Evolutionary conservation across 768 basidiomycete species (phyloP), one percentile per base, ranked within the genome.

Genomic region (Suillus lakei): DNA sequence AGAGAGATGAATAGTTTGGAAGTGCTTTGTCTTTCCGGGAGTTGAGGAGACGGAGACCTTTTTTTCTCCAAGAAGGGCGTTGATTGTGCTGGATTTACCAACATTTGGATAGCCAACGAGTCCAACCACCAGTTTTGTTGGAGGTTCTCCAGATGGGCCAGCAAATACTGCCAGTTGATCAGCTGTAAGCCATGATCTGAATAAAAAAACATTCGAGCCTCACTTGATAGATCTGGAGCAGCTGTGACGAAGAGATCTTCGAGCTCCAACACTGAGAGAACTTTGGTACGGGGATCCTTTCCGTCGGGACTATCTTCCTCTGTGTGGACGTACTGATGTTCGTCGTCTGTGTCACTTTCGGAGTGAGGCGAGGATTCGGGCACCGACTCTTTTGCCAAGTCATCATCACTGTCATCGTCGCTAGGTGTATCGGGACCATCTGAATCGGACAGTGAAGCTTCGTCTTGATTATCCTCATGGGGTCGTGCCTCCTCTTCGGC

Each of bases 21-120:
- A 98, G 78, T 99, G 97, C 75, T 99, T 99, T 16, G 98, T 99
- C 80, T 99, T 93, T 67, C 98, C 98, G 0, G 98, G 98, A 0
- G 98, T 99, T 0, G 97, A 90, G 5, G 97, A 99, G 32, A 99
- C 98, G 74, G 95, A 98, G 68, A 99, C 98, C 84, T 93, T 95
- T 82, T 98, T 97, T 76, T 95, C 92, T 43, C 97, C 98, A 6
- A 99, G 84, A 8, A 99, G 84, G 7, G 97, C 92, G 75, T 99
- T 99, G 72, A 99, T 96, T 6, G 98, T 96, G 66, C 95, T 96
- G 0, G 97, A 99, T 79, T 99, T 99, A 18, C 98, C 98, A 28
- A 98, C 97, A 73, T 99, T 99, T 0, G 98, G 98, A 75, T 99
- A 99, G 34, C 98, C 98, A 48, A 99, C 98, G 16, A 99, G 87